Evolutionary conservation across 1,284 basidiomycete species (phyloP), one percentile per base, ranked within the genome.

Genomic region (Filobasidium uniguttulatum): DNA sequence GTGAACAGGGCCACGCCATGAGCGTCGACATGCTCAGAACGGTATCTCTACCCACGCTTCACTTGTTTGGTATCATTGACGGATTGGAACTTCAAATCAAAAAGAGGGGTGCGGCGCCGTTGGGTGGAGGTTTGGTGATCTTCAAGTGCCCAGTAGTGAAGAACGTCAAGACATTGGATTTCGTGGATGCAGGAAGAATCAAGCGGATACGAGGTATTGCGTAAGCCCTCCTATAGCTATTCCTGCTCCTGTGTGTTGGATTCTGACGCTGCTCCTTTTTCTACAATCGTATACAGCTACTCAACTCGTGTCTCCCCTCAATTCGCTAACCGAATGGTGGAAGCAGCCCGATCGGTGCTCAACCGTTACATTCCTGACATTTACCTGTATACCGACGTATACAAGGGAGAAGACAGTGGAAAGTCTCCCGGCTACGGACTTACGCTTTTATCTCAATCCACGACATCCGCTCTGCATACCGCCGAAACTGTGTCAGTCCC

Each of bases 311-410:
- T 98, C 15, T 91, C 82, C 55, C 93, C 94, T 17, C 91, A 98
- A 63, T 88, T 98, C 64, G 90, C 91, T 2, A 97, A 96, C 67
- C 79, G 94, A 41, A 88, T 98, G 81, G 94, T 98, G 50, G 93
- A 97, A 61, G 77, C 89, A 1, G 81, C 88, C 9, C 79, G 94
- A 36, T 85, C 85, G 2, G 76, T 98, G 22, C 75, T 99, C 31
- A 97, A 97, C 63, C 81, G 91, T 3, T 97, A 87, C 68, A 94
- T 98, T 55, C 93, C 93, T 23, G 94, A 99, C 64, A 87, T 97
- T 26, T 97, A 98, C 68, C 78, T 99, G 25, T 94, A 97, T 65
- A 94, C 94, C 1, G 94, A 98, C 60, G 90, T 97, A 12, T 98
- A 96, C 71, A 90, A 94, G 64, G 91, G 91, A 8, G 86, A 90